phyloP scores from a whole-genome alignment of 2,329 filamentous ascomycete species.

The Pseudogymnoascus sp. region DNA sequence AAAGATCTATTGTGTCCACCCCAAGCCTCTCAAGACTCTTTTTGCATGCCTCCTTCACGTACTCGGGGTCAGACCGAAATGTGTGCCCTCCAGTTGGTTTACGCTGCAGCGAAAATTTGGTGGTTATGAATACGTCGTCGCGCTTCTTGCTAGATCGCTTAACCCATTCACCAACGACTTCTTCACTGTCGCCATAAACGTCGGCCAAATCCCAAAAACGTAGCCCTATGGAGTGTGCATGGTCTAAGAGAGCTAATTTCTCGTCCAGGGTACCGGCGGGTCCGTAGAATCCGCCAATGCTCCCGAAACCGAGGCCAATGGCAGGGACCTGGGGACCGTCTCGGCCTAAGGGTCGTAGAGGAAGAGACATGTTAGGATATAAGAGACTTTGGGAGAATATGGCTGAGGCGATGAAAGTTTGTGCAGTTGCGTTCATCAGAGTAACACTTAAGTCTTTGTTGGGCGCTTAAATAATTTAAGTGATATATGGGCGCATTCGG shows the following conservation, averaged over 20 bases:
- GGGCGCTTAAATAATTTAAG: background rate
- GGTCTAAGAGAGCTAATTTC: conserved; percentile 27
- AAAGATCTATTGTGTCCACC: conserved; percentile 33
- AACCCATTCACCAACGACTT: conserved; percentile 44
- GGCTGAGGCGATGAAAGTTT: background rate
- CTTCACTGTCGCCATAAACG: conserved; percentile 41
- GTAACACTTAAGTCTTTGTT: background rate
- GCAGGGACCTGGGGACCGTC: conserved; percentile 27
- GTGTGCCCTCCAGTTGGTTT: conserved; percentile 12
- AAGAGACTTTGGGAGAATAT: background rate
- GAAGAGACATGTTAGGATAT: conserved; percentile 15
- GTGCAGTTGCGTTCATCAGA: background rate
- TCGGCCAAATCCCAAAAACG: conserved; percentile 33
- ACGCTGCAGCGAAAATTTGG: conserved; percentile 40
- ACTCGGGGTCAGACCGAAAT: conserved; percentile 28
- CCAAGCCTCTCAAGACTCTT: conserved; percentile 35
- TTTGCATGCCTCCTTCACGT: conserved; percentile 35
- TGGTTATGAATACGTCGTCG: conserved; percentile 45
- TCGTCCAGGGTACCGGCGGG: background rate
- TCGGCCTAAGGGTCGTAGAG: conserved; percentile 25
- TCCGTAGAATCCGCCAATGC: conserved; percentile 29
- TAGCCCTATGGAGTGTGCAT: conserved; percentile 10
- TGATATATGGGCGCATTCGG: background rate
- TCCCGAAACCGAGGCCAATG: conserved; percentile 27
- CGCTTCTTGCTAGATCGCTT: conserved; percentile 35